Base-by-base conservation (phyloP, 2,329 filamentous ascomycete genomes). In the Fusarium abutilonis region DNA sequence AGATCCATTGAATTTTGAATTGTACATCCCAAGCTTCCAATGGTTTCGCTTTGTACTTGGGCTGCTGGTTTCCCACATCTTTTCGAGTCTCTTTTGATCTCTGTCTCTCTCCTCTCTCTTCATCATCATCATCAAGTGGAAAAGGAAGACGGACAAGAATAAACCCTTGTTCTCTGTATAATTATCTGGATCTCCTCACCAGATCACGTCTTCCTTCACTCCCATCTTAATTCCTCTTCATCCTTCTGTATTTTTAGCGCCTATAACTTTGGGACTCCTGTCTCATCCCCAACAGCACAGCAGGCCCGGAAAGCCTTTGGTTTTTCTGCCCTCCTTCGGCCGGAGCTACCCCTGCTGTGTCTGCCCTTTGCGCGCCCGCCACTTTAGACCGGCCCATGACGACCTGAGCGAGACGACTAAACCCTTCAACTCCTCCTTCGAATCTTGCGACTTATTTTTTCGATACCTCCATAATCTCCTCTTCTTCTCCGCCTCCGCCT, bases 161-260 rank as follows among this genome's bases (percentile, higher is more conserved):
- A 41, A 54, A 10, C 26, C 21, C 57, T 59, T 62, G 63, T 59
- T 58, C 56, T 11, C 32, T 42, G 43, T 66, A 60, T 67, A 55
- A 58, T 66, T 42, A 42, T 56, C 42, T 56, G 59, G 47, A 51
- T 54, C 53, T 48, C 52, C 53, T 59, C 56, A 44, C 63, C 44
- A 61, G 58, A 39, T 36, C 52, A 55, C 46, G 36, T 52, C 56
- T 64, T 64, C 52, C 53, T 56, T 50, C 42, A 38, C 26, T 39
- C 35, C 56, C 59, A 60, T 67, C 56, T 63, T 62, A 62, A 63
- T 65, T 55, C 36, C 45, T 48, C 38, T 67, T 61, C 56, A 38
- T 49, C 67, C 64, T 65, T 67, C 66, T 67, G 63, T 70, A 70
- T 68, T 69, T 69, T 67, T 69, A 68, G 65, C 65, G 67, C 67